A percentile compares a stretch with the other conserved stretches of the same genome.
Conservation (phyloP, 306 rosid species). For the Fragaria nilgerrensis region DNA sequence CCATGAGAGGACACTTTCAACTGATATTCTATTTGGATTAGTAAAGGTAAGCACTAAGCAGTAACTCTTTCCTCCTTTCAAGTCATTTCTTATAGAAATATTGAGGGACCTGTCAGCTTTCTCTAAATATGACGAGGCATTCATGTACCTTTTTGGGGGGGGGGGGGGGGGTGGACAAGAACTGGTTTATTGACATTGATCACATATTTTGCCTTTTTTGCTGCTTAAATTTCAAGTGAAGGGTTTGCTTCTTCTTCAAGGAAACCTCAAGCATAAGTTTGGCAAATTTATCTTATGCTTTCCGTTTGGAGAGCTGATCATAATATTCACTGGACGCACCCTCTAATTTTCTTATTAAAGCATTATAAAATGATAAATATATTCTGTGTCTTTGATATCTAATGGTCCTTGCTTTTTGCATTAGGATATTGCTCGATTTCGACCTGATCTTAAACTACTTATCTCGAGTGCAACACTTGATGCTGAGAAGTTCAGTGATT, state of each 20-base stretch:
- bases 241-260: not conserved
- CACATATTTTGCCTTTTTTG: not conserved
- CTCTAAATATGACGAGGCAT: slow-evolving; percentile 22
- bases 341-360: not conserved
- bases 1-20: slow-evolving; percentile 97
- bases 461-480: slow-evolving; percentile 98
- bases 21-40: slow-evolving; percentile 90
- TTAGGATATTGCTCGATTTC: slow-evolving; percentile 88
- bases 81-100: not conserved
- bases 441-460: slow-evolving; percentile 88
- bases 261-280: not conserved
- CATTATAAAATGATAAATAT: not conserved
- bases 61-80: slow-evolving; percentile 8
- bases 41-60: slow-evolving; percentile 61
- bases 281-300: not conserved
- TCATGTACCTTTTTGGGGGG: slow-evolving; percentile 6
- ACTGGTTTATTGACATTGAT: not conserved
- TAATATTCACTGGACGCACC: not conserved
- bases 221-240: not conserved
- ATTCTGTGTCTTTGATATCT: slow-evolving; percentile 1
- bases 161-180: not conserved
- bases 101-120: slow-evolving; percentile 5
- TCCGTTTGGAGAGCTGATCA: not conserved
- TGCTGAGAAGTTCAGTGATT: slow-evolving; percentile 92
- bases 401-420: slow-evolving; percentile 12